Base-by-base conservation (phyloP, 1,139 yeast genomes). In the Candida sanyaensis region DNA sequence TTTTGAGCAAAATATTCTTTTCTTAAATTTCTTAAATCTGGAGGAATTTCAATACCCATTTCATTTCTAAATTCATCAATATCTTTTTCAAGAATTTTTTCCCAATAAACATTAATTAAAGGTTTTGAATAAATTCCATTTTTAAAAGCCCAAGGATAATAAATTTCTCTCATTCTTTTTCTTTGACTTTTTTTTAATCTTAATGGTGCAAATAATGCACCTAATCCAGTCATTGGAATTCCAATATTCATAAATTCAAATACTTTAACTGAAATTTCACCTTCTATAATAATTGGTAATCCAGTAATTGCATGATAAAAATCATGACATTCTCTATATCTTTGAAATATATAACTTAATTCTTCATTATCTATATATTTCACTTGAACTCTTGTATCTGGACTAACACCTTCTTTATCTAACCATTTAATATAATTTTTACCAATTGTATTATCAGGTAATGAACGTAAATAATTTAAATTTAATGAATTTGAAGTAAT, bases 311-410 rank as follows among this genome's bases (percentile, higher is more conserved):
- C 90, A 64, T 93, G 99, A 62, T 91, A 93, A 60, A 93, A 93
- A 64, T 93, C 99, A 60, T 93, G 99, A 62, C 97, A 92, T 63
- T 93, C 98, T 45, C 99, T 80, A 65, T 93, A 93, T 55, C 99
- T 72, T 64, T 91, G 96, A 75, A 84, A 90, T 13, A 93, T 87
- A 61, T 87, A 93, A 1, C 97, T 97, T 58, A 91, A 80, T 60
- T 90, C 96, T 38, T 89, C 95, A 62, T 93, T 91, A 55, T 89
- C 95, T 37, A 93, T 89, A 64, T 81, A 93, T 50, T 83, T 80
- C 5, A 93, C 98, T 0, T 90, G 86, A 2, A 87, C 92, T 56
- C 99, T 75, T 0, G 97, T 91, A 63, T 95, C 99, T 1, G 98
- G 97, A 9, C 95, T 85, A 0, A 90, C 96, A 0, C 93, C 90